phyloP scores from a whole-genome alignment of 768 basidiomycete genomes.

The Lactarius sp. region DNA sequence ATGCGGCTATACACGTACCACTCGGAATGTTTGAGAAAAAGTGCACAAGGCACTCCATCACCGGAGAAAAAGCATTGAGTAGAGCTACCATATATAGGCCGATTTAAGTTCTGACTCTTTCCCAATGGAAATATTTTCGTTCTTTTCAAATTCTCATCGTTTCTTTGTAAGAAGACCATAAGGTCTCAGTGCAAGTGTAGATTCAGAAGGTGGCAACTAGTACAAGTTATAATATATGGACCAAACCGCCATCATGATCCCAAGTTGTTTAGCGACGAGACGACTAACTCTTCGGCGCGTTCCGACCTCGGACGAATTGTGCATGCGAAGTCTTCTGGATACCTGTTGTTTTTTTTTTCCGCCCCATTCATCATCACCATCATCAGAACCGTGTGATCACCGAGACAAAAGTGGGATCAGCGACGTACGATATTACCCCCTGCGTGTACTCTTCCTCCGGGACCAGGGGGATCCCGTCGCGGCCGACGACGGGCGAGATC shows the following conservation, averaged over 20 bases:
- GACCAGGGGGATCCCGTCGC: background rate
- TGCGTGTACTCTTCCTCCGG: conserved; percentile 11
- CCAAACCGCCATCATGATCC: background rate
- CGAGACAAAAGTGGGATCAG: background rate
- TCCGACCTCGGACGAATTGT: conserved; percentile 26
- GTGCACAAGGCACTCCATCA: no score
- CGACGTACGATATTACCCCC: conserved; percentile 21
- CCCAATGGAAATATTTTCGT: no score
- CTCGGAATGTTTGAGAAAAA: no score
- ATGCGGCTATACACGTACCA: no score
- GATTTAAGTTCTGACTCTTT: no score
- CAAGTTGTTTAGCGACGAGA: background rate
- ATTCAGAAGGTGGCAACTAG: no score
- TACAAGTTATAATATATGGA: background rate
- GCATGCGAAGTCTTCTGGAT: conserved; percentile 28
- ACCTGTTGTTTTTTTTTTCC: conserved; percentile 2
- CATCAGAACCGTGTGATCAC: background rate
- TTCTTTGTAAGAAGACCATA: no score
- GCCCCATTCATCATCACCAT: background rate
- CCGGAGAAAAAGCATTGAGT: no score
- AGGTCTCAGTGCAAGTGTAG: no score
- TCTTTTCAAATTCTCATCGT: no score
- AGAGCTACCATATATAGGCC: no score
- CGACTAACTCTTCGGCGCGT: conserved; percentile 20
- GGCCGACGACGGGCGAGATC: conserved; percentile 1